Percentiles rank a stretch among this genome's conserved stretches.
phyloP scores from a whole-genome alignment of 2,329 filamentous ascomycete species.

The Tricladium varicosporioides region DNA sequence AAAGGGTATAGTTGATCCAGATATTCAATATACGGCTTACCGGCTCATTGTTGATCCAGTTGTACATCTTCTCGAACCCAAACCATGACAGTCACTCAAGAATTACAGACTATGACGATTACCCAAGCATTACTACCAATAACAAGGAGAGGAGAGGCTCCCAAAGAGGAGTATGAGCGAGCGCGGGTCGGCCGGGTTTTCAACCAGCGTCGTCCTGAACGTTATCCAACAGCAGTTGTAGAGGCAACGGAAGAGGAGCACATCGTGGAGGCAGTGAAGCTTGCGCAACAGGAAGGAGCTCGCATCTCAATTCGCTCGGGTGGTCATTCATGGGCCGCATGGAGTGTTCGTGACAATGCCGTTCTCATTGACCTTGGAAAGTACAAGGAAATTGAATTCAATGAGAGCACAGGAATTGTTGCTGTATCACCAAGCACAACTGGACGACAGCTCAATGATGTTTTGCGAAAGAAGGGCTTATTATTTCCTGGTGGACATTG shows the following conservation, averaged over 20 bases:
- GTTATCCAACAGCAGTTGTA: constrained; percentile 42
- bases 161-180: constrained; percentile 32
- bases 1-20: too few relatives aligned
- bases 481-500: constrained; percentile 55
- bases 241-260: constrained; percentile 37
- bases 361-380: constrained; percentile 43
- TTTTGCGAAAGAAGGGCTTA: constrained; percentile 38
- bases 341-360: constrained; percentile 47
- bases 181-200: constrained; percentile 43
- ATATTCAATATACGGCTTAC: too few relatives aligned
- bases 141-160: too few relatives aligned
- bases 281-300: constrained; percentile 36
- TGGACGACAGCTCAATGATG: constrained; percentile 41
- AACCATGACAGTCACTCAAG: too few relatives aligned
- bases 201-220: constrained; percentile 41
- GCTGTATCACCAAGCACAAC: constrained; percentile 48
- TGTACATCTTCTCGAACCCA: too few relatives aligned
- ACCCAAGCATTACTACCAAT: too few relatives aligned
- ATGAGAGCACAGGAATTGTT: constrained; percentile 39
- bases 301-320: constrained; percentile 47
- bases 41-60: too few relatives aligned
- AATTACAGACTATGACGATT: too few relatives aligned
- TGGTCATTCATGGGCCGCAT: constrained; percentile 49
- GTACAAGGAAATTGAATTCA: constrained; percentile 38
- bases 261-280: constrained; percentile 37